Evolutionary conservation across 768 basidiomycete species (phyloP).

Genomic region (Leccinum arenicola): DNA sequence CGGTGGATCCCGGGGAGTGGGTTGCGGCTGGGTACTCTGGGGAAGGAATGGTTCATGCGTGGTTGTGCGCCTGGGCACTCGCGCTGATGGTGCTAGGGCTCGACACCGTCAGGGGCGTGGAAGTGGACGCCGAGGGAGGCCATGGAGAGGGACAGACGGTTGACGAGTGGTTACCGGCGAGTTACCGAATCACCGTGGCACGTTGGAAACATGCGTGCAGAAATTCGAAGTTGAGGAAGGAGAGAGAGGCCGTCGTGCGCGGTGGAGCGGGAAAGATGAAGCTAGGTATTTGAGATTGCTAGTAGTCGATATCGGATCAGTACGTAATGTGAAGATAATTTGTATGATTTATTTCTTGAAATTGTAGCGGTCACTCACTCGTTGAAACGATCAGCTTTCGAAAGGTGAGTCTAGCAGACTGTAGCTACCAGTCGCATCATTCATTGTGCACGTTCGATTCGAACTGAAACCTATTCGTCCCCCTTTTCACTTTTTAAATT

Average conservation of each 20-base stretch:
- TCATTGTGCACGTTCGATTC: too few relatives aligned
- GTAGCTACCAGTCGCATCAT: too few relatives aligned
- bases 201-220: slow-evolving; percentile 14
- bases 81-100: slow-evolving; percentile 56
- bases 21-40: slow-evolving; percentile 68
- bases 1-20: slow-evolving; percentile 58
- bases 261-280: slow-evolving; percentile 27
- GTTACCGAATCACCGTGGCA: slow-evolving; percentile 14
- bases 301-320: not conserved
- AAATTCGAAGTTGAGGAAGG: slow-evolving; percentile 1
- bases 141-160: slow-evolving; percentile 24
- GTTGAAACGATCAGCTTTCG: too few relatives aligned
- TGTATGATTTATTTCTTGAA: not conserved
- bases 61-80: slow-evolving; percentile 58
- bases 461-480: not conserved
- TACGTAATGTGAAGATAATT: not conserved
- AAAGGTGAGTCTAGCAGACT: too few relatives aligned
- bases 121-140: slow-evolving; percentile 13
- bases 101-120: slow-evolving; percentile 20
- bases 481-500: not conserved
- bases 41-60: slow-evolving; percentile 73
- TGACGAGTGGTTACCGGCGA: slow-evolving; percentile 25
- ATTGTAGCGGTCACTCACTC: too few relatives aligned
- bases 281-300: slow-evolving; percentile 9
- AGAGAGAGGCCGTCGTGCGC: not conserved